A percentile compares a stretch with the other conserved stretches of the same genome.
Conservation (phyloP, 345 rosid species). For the Gossypium rotundifolium region DNA sequence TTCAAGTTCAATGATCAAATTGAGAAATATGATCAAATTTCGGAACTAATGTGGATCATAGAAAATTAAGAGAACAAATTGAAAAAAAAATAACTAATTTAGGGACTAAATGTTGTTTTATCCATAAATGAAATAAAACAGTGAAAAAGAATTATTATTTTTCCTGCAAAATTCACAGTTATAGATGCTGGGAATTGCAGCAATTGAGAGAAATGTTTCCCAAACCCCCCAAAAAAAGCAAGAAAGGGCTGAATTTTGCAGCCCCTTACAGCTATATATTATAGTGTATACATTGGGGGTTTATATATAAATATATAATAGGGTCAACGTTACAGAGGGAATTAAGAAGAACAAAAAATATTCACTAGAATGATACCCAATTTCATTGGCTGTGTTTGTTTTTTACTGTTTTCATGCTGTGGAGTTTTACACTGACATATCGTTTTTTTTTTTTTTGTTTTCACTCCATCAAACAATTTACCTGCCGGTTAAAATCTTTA, state of each 20-base stretch:
- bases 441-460: neutral
- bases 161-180: slow-evolving; percentile 1
- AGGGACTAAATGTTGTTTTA: too few species aligned
- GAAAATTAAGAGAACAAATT: too few species aligned
- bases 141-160: slow-evolving; percentile 6
- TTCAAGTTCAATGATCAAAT: too few species aligned
- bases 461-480: neutral
- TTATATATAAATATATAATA: too few species aligned
- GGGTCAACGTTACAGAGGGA: neutral
- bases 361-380: neutral
- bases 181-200: neutral
- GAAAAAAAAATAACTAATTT: too few species aligned
- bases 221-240: neutral
- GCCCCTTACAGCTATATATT: neutral
- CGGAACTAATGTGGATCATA: too few species aligned
- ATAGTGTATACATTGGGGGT: neutral
- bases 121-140: slow-evolving; percentile 12
- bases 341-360: slow-evolving; percentile 5
- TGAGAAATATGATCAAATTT: too few species aligned
- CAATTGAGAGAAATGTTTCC: neutral
- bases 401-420: neutral
- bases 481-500: neutral
- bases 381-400: neutral
- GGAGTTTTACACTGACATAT: slow-evolving; percentile 5
- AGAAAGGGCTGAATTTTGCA: neutral